These are phyloP conservation scores for Blepharisma stoltei DNA, from an alignment of 73 alveolate species.

Conservation along the genomic window DNA sequence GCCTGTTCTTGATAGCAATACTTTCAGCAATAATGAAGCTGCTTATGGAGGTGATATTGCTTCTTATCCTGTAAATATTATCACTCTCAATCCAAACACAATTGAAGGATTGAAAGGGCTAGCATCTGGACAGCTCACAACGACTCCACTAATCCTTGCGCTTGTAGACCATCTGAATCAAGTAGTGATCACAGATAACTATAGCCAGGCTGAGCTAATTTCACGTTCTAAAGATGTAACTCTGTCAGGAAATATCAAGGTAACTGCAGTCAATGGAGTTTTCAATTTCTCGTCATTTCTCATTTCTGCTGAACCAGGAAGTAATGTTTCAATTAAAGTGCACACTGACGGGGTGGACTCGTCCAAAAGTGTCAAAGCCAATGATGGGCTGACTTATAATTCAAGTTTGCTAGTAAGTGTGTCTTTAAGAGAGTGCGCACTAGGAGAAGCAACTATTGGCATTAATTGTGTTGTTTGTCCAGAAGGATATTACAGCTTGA, in stretches of 20 bases:
- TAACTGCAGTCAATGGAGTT: neutral
- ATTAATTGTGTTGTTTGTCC: constrained; percentile 2
- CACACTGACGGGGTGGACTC: neutral
- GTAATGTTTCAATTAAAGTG: neutral
- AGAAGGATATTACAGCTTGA: neutral
- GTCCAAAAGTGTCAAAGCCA: neutral
- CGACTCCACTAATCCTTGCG: neutral
- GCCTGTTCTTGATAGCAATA: neutral
- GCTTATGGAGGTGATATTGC: constrained; percentile 11
- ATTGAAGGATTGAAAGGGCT: neutral
- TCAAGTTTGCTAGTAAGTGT: neutral
- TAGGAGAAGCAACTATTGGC: neutral
- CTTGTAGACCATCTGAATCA: neutral
- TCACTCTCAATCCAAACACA: neutral
- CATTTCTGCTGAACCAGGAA: neutral
- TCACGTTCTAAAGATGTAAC: neutral
- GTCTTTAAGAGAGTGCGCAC: neutral
- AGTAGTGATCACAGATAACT: neutral
- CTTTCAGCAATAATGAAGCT: neutral
- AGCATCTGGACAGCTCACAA: neutral
- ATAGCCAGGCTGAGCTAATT: neutral
- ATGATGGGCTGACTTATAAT: neutral
- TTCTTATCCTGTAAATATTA: neutral
- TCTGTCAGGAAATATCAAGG: neutral
- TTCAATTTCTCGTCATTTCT: neutral